Evolutionary conservation across 495 filamentous ascomycete genomes (phyloP), one percentile per base, ranked within the genome.

Genomic region (Aspergillus nidulans): DNA sequence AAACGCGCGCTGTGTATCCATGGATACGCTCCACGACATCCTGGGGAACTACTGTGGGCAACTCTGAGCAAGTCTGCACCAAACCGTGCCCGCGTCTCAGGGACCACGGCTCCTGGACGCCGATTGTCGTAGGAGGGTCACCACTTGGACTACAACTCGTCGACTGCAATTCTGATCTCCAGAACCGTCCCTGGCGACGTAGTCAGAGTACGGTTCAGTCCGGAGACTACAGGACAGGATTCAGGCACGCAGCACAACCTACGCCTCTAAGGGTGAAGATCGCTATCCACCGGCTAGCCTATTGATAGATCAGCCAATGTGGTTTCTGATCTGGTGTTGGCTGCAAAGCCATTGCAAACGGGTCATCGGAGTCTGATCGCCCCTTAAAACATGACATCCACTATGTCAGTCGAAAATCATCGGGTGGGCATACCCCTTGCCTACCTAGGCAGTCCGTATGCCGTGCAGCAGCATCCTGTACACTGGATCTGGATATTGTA

Each of bases 261-360:
- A 40, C 26, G 20, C 13, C 7, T 20, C 16, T 46, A 12, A 32
- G 32, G 38, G 23, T 45, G 42, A 45, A 24, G 42, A 45, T 45
- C 42, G 13, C 20, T 45, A 23, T 45, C 42, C 42, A 45, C 19
- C 50, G 48, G 36, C 30, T 43, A 30, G 6, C n/a, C 16, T 49
- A 32, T 49, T 25, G 36, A 30, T 25, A 26, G 21, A 6, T 38
- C 58, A 56, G 55, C 48, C 59, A 43, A 58, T 62, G 59, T 53
- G 19, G 19, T 45, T 53, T 52, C 42, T 23, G 42, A 46, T 26
- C 46, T 21, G 10, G 38, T 8, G 20, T 41, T 49, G 32, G 7
- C 32, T 49, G 36, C 39, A 9, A 23, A 26, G 52, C 26, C 19
- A 34, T n/a, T n/a, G n/a, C n/a, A n/a, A n/a, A 23, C 45, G 26